phyloP scores from a whole-genome alignment of 1,284 basidiomycete species.

The Hortiboletus rubellus region DNA sequence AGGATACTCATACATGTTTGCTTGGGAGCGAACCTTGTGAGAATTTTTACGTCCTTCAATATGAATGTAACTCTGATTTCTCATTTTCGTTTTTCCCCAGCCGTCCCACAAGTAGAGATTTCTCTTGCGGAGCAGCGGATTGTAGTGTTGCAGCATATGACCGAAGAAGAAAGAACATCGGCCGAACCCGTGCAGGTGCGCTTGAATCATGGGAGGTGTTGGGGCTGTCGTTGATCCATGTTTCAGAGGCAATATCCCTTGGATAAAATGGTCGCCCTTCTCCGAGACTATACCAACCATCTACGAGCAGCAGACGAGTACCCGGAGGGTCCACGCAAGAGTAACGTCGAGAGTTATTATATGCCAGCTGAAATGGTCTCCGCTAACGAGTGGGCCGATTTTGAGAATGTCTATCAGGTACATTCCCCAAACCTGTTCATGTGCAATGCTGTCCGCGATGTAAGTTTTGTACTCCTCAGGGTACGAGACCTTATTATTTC shows the following conservation, averaged over 20 bases:
- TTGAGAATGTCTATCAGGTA: conserved; percentile 90
- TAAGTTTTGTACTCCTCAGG: conserved; percentile 37
- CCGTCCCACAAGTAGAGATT: conserved; percentile 71
- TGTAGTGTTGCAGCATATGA: conserved; percentile 44
- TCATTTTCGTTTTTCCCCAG: conserved; percentile 34
- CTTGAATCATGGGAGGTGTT: background rate
- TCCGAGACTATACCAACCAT: conserved; percentile 62
- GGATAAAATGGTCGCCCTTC: conserved; percentile 56
- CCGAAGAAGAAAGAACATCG: conserved; percentile 19
- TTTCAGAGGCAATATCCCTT: conserved; percentile 34
- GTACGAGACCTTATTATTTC: conserved; percentile 3
- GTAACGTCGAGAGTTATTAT: conserved; percentile 49
- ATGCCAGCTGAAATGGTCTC: conserved; percentile 67
- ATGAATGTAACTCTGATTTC: background rate
- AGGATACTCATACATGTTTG: conserved; percentile 84
- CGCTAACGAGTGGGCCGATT: conserved; percentile 75
- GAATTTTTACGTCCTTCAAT: conserved; percentile 28
- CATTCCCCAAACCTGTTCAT: conserved; percentile 86
- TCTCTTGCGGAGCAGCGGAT: conserved; percentile 62
- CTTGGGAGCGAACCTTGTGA: conserved; percentile 74
- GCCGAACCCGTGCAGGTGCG: conserved; percentile 20
- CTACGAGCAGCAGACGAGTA: conserved; percentile 49
- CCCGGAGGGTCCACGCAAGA: conserved; percentile 34
- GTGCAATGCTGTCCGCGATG: conserved; percentile 78
- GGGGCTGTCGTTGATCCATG: conserved; percentile 1